phyloP scores from a whole-genome alignment of 2,329 filamentous ascomycete genomes.

The Tolypocladium guangdongense region DNA sequence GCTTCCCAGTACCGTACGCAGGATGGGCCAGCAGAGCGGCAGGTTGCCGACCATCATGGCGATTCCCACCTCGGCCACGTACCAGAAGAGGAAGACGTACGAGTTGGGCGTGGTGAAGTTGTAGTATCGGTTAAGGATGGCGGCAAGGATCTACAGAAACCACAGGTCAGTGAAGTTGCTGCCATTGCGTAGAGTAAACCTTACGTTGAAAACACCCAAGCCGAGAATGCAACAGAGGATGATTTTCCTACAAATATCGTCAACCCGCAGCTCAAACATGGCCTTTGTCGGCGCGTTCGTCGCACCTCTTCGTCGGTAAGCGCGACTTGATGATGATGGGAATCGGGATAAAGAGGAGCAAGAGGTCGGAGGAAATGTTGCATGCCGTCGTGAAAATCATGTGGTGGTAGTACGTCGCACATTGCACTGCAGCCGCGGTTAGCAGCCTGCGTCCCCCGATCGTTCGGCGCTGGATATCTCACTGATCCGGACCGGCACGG shows the following conservation, averaged over 20 bases:
- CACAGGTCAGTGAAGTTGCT: background rate
- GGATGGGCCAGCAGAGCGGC: constrained; percentile 47
- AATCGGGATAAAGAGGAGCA: constrained; percentile 33
- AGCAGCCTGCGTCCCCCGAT: constrained; percentile 2
- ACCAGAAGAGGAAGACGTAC: constrained; percentile 47
- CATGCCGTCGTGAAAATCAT: constrained; percentile 35
- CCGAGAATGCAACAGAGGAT: constrained; percentile 44
- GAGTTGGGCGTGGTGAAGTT: constrained; percentile 47
- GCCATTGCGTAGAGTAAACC: background rate
- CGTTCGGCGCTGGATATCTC: background rate
- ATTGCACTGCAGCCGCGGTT: constrained; percentile 19
- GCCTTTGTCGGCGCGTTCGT: background rate
- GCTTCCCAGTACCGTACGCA: constrained; percentile 29
- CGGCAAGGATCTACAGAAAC: constrained; percentile 39
- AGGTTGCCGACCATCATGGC: constrained; percentile 51
- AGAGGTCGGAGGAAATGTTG: constrained; percentile 34
- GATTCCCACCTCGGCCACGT: constrained; percentile 46
- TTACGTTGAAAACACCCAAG: constrained; percentile 37
- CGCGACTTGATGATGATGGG: constrained; percentile 30
- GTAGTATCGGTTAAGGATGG: constrained; percentile 51
- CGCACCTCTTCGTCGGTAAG: constrained; percentile 20
- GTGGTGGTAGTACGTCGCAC: constrained; percentile 34
- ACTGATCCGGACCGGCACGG: constrained; percentile 29
- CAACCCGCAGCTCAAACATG: background rate
- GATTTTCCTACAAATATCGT: constrained; percentile 28